These are phyloP conservation scores for Hypoxylon sp. DNA, from an alignment of 2,329 filamentous ascomycete genomes.

Conservation along the genomic window DNA sequence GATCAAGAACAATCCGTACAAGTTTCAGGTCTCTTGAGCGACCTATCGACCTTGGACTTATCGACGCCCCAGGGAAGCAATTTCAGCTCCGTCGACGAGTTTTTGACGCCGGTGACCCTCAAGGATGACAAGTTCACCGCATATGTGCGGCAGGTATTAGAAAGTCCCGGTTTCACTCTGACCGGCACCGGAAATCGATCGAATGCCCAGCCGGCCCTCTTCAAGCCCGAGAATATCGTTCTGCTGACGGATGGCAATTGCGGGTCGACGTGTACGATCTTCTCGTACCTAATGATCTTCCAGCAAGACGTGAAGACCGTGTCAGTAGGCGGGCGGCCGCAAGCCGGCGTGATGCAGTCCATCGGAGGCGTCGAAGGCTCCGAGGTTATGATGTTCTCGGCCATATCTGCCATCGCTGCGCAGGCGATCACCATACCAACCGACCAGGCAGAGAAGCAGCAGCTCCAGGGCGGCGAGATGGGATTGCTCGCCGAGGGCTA, in stretches of 20 bases:
- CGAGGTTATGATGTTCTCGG: conserved; percentile 54
- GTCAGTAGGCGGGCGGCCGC: conserved; percentile 63
- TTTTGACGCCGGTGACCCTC: conserved; percentile 55
- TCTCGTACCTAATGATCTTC: conserved; percentile 67
- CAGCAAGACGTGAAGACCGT: conserved; percentile 64
- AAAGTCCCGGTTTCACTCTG: conserved; percentile 54
- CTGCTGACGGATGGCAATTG: conserved; percentile 69
- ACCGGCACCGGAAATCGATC: conserved; percentile 60
- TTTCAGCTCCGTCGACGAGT: conserved; percentile 52
- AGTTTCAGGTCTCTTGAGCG: conserved; percentile 63
- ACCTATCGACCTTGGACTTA: conserved; percentile 63
- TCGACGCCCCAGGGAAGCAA: conserved; percentile 58
- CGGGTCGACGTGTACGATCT: conserved; percentile 68
- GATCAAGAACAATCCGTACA: conserved; percentile 56
- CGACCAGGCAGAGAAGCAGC: conserved; percentile 28
- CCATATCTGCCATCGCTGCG: conserved; percentile 50
- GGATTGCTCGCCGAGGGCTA: conserved; percentile 55
- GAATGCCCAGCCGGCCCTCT: conserved; percentile 62
- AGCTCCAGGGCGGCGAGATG: conserved; percentile 49
- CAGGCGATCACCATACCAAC: conserved; percentile 49
- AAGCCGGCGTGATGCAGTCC: conserved; percentile 63
- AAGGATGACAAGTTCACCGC: conserved; percentile 66
- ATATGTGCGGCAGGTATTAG: conserved; percentile 45
- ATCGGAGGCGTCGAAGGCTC: conserved; percentile 65
- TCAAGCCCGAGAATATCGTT: conserved; percentile 66